Base-by-base conservation (phyloP, 768 basidiomycete genomes). In the Kwoniella bestiolae region DNA sequence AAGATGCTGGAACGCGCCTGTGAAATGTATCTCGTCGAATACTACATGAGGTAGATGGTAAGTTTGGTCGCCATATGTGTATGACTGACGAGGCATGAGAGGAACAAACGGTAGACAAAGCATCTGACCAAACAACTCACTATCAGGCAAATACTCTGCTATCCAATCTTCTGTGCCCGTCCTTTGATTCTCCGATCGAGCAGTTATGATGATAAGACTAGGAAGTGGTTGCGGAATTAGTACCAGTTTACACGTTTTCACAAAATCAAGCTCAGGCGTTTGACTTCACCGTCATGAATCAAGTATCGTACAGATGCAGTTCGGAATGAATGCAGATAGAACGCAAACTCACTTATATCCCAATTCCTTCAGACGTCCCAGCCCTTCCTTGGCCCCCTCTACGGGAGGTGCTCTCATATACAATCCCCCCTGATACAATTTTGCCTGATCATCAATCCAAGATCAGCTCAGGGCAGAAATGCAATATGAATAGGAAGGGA, bases 181-280 rank as follows among this genome's bases (percentile, higher is more conserved):
- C 14, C 86, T 84, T 57, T 85, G 81, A 35, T 85, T 84, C 60
- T 85, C 82, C 26, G 83, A 83, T 68, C 91, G 83, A n/a, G 91
- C 90, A 8, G 91, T 92, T 53, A 92, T 86, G 67, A 92, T 86
- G 60, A 90, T 84, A 52, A 92, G 82, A 45, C 85, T 78, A 29
- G 2, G 28, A 55, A 38, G 16, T 34, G 25, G 12, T 14, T 11
- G 44, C 31, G 34, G n/a, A 23, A 41, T 49, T 6, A n/a, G 12
- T 12, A 44, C 31, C 56, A 57, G 35, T 32, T 14, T 63, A 35
- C 26, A 28, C 52, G 18, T 26, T 6, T 3, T n/a, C n/a, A n/a
- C n/a, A n/a, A 47, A 47, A 47, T 5, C 18, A 47, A 23, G 25
- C n/a, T n/a, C n/a, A n/a, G n/a, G n/a, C n/a, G n/a, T n/a, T n/a